Evolutionary conservation across 345 rosid genomes (phyloP), one percentile per base, ranked within the genome.

Genomic region (Gossypium ekmanianum): DNA sequence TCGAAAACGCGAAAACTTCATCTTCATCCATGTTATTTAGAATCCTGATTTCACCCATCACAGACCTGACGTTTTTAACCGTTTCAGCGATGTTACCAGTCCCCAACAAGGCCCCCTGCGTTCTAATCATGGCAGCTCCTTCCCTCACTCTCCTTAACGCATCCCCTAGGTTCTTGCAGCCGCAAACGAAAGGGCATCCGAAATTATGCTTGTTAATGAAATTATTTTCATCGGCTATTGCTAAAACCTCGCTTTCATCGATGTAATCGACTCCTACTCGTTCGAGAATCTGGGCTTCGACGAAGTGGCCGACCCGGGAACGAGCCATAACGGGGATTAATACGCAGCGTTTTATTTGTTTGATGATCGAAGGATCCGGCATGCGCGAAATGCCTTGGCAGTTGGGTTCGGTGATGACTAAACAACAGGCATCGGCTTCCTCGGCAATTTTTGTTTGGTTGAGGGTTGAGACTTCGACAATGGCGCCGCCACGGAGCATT

Each of bases 261-360:
- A 85, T 77, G 75, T 85, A 85, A 74, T 87, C 89, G 9, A 88
- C 81, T 7, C 82, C 88, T 20, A 82, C 69, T 18, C 82, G 82
- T 61, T 88, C 94, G 72, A 92, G 78, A 50, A 90, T 84, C 88
- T 90, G 89, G 56, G 92, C 91, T 58, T 90, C 95, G 9, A 90
- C 91, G 74, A 86, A 85, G 77, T 90, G 94, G 57, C 94, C 88
- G 39, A 83, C 85, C 13, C 88, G 87, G 26, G 87, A 88, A 9
- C 82, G 87, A 11, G 87, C 88, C 72, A 90, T 84, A 57, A 84
- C 87, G 2, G 92, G 92, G 20, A 91, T 76, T 7, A 90, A 79
- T 11, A 91, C 84, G 0, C 80, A 81, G 14, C 77, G 78, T 80
- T 89, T 89, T 68, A 87, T 81, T 27, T 81, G 83, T 80, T 81